Base-by-base conservation (phyloP, 2,329 filamentous ascomycete genomes). In the Stromatinia cepivora region DNA sequence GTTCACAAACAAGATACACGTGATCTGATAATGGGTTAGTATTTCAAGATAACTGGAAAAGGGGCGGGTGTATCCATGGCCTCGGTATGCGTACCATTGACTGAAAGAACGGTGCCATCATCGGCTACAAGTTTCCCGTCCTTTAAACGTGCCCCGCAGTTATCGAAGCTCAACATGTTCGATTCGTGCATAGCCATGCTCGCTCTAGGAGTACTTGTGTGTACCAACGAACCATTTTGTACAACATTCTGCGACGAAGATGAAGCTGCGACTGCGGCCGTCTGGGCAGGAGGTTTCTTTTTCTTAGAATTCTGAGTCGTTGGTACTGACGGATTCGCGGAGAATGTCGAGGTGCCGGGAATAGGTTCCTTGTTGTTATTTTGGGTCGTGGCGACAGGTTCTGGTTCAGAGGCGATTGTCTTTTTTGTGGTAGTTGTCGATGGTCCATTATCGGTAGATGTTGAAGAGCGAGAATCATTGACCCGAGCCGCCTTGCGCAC, bases 1-100 rank as follows among this genome's bases (percentile, higher is more conserved):
- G 95, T 81, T 99, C 95, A 81, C 94, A 98, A 73, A 99, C 91
- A 72, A 98, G 88, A 84, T 98, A 99, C 74, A 97, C 92, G 83
- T 98, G 88, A 81, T 92, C 90, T 91, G 77, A 58, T 68, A 25
- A 67, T 28, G 31, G 45, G 69, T 76, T 72, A 76, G 73, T 70
- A 52, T 36, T 46, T 22, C n/a, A 45, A 57, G 17, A n/a, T 20
- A 17, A 46, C 22, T 50, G 31, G 25, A 28, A 39, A 39, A 39
- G 31, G 9, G 22, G 31, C 59, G 17, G 22, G 46, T 52, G 20
- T 36, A 52, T 63, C 45, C 46, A 64, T 64, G 34, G n/a, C 48
- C 3, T 36, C 46, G 20, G 56, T 70, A 67, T 53, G 81, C 89
- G 83, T 86, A 97, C 94, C 95, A 83, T 99, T 96, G 73, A 93